Evolutionary conservation across 2,329 filamentous ascomycete genomes (phyloP), one percentile per base, ranked within the genome.

Genomic region (Neonectria sp.): DNA sequence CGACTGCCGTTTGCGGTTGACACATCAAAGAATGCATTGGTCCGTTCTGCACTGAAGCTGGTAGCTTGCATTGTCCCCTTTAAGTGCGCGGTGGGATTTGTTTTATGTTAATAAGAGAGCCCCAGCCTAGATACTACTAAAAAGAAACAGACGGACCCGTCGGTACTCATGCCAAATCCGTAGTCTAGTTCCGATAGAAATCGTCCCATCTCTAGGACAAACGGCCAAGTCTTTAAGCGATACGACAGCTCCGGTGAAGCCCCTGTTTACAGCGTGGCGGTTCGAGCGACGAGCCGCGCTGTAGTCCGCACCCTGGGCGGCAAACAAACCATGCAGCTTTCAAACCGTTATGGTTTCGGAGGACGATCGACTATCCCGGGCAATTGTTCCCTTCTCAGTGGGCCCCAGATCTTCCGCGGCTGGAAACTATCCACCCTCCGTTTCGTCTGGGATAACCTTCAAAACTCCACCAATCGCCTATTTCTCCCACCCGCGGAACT

Each of bases 401-500:
- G 37, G 13, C 55, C 71, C 68, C 69, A 65, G 59, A 48, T 68
- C 29, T 43, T 55, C 56, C 40, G 58, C 35, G 58, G 15, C 60
- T 27, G 43, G 25, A 35, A 46, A 35, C 51, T 33, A 57, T 55
- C 55, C 45, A n/a, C 66, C 17, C 65, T 57, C 53, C 25, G 62
- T 67, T 72, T 63, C 45, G 48, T 31, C 63, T 37, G 17, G 37
- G 62, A 52, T 51, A 63, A 43, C 17, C 48, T 37, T 56, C 43
- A 62, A 70, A 60, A 59, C 59, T 70, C 69, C 69, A 71, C 69
- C 68, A 70, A 71, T 70, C 55, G 63, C 55, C 46, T 17, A 59
- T 55, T 63, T 60, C 51, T 67, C 45, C 57, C 46, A 63, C 33
- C 25, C 55, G 67, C 55, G 35, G 33, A 57, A 70, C 58, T 31